A percentile compares a stretch with the other conserved stretches of the same genome.
Evolutionary conservation across 2,329 filamentous ascomycete genomes (phyloP).

Genomic region (Coccinonectria pachysandricola): DNA sequence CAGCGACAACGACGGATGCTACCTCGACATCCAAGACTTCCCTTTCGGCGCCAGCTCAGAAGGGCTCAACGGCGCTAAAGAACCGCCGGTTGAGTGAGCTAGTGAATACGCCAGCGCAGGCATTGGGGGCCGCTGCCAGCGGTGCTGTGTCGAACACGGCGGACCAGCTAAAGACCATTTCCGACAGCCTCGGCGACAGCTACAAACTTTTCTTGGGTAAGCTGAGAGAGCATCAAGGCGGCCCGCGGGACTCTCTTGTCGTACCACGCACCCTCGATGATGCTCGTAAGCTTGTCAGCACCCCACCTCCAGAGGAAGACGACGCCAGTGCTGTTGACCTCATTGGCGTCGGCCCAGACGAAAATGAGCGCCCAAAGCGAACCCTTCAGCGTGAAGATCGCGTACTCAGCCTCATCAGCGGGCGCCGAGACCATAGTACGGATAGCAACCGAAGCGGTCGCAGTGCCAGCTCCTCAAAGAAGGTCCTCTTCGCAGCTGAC

Average conservation of each 20-base stretch:
- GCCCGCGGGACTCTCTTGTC: conserved; percentile 35
- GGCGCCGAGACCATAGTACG: conserved; percentile 64
- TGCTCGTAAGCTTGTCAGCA: conserved; percentile 76
- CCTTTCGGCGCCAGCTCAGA: conserved; percentile 32
- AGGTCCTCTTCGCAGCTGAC: conserved; percentile 38
- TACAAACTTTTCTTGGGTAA: conserved; percentile 90
- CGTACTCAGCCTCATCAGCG: conserved; percentile 61
- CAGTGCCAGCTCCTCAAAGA: conserved; percentile 52
- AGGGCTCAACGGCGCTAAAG: conserved; percentile 41
- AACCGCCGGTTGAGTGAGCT: conserved; percentile 76
- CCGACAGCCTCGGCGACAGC: conserved; percentile 79
- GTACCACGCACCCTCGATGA: conserved; percentile 89
- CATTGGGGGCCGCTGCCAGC: conserved; percentile 69
- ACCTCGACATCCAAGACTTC: conserved; percentile 25
- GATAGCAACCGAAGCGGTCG: conserved; percentile 61
- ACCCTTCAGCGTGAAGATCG: conserved; percentile 44
- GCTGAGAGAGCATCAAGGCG: conserved; percentile 58
- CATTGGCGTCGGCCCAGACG: conserved; percentile 33
- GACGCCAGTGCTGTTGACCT: conserved; percentile 49
- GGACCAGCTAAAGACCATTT: conserved; percentile 88
- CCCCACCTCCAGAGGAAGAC: conserved; percentile 53
- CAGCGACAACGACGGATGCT: conserved; percentile 23
- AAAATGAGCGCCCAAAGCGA: conserved; percentile 22
- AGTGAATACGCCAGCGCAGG: conserved; percentile 73
- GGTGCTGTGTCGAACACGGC: conserved; percentile 81